Percentiles rank a stretch among this genome's conserved stretches.
Conservation (phyloP, 768 basidiomycete genomes). For the Rhodotorula babjevae region DNA sequence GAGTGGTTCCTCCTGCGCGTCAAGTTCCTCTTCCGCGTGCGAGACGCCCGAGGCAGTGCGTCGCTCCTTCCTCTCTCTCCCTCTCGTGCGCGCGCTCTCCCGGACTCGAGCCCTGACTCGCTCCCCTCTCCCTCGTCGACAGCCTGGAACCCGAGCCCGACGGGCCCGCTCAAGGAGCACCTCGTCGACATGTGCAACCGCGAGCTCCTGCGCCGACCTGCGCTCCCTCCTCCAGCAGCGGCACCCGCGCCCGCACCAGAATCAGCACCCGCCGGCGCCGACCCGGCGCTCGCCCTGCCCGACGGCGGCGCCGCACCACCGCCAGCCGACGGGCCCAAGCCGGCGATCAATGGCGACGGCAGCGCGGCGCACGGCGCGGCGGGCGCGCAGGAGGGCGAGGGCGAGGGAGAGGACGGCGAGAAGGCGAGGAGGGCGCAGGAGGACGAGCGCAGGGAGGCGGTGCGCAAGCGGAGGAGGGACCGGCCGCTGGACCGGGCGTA, state of each 20-base stretch:
- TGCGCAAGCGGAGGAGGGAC: slow-evolving; percentile 50
- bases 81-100: neutral
- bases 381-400: neutral
- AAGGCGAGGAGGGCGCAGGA: neutral
- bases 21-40: slow-evolving; percentile 62
- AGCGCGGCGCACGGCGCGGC: neutral
- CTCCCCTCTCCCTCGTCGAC: slow-evolving; percentile 21
- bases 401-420: neutral
- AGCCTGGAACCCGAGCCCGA: slow-evolving; percentile 29
- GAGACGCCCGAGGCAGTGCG: slow-evolving; percentile 43
- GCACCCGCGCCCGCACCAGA: neutral
- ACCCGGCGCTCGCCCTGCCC: neutral
- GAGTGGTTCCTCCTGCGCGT: slow-evolving; percentile 58
- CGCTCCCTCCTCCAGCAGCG: neutral
- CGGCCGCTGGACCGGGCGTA: slow-evolving; percentile 76
- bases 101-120: neutral
- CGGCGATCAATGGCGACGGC: neutral
- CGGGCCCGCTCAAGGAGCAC: slow-evolving; percentile 39
- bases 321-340: neutral
- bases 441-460: neutral
- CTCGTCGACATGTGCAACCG: slow-evolving; percentile 40
- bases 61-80: neutral
- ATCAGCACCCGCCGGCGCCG: neutral
- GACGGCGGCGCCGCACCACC: no score
- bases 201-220: slow-evolving; percentile 28